Base-by-base conservation (phyloP, 2,329 filamentous ascomycete species). In the Pyrenochaeta sp. region DNA sequence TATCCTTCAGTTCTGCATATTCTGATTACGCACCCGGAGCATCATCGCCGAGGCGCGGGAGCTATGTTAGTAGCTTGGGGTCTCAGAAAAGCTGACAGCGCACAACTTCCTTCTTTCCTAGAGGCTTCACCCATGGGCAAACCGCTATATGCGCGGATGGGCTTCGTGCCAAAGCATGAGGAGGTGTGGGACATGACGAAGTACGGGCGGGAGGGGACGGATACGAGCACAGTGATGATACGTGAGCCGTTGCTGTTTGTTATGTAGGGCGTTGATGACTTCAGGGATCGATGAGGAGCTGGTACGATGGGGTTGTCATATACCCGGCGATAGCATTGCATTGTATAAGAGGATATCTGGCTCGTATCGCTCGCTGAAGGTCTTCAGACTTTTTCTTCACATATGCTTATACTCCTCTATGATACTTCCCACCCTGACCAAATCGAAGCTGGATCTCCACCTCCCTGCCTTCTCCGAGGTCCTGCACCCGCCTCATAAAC, bases 41-140 rank as follows among this genome's bases (percentile, higher is more conserved):
- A 81, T 53, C 77, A 80, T 36, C 67, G 80, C 5, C 73, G 73
- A 49, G 81, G 81, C 1, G 78, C 80, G 27, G 81, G 80, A 0
- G 65, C 67, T 1, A 63, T 78, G 68, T 65, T 79, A 8, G 48
- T 83, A 50, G 59, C 75, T 25, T 78, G 76, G 75, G 81, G 80
- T 0, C 59, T 75, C 5, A 64, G 73, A 27, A 62, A 75, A 58
- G 80, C 80, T 24, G 80, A 83, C 59, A 62, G 69, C 43, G 62
- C 74, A 15, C 71, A 76, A 1, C 48, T 83, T 22, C 75, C 75
- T n/a, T 65, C 67, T 2, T 83, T 78, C 61, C 61, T 83, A 8
- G 81, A 83, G 55, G 71, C 78, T 2, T 77, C 76, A 9, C 68
- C 72, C 9, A 71, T 72, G 51, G 81, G 80, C 0, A 74, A 67